phyloP scores from a whole-genome alignment of 768 basidiomycete genomes.

The Lactifluus volemus region DNA sequence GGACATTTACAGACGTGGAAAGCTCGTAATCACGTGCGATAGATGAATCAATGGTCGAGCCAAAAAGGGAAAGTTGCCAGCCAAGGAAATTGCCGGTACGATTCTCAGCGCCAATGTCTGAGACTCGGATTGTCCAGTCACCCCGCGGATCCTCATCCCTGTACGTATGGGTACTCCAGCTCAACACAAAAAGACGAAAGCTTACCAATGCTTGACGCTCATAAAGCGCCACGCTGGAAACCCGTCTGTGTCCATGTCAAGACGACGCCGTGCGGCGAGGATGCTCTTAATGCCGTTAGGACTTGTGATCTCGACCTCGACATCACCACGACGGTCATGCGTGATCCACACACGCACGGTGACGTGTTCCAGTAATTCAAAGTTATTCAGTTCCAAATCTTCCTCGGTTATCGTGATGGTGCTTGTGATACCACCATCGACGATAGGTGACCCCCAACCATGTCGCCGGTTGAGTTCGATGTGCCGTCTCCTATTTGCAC shows the following conservation, averaged over 20 bases:
- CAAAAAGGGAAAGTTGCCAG: conserved; percentile 93
- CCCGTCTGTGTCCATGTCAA: conserved; percentile 58
- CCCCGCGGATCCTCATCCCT: conserved; percentile 94
- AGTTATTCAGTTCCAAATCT: conserved; percentile 62
- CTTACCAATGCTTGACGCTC: conserved; percentile 95
- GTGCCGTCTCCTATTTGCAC: conserved; percentile 56
- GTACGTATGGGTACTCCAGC: conserved; percentile 10
- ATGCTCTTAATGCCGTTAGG: conserved; percentile 83
- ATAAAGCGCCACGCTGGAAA: conserved; percentile 98
- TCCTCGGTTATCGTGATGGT: conserved; percentile 57
- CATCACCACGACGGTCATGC: conserved; percentile 82
- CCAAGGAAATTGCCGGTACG: conserved; percentile 66
- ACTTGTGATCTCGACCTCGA: conserved; percentile 83
- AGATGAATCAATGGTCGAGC: conserved; percentile 66
- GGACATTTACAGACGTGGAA: conserved; percentile 43
- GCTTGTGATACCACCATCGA: conserved; percentile 53
- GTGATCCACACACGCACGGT: conserved; percentile 89
- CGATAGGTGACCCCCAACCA: conserved; percentile 62
- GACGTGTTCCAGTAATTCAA: conserved; percentile 86
- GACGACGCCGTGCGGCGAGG: conserved; percentile 59
- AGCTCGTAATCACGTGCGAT: conserved; percentile 56
- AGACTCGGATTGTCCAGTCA: conserved; percentile 82
- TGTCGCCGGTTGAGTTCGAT: conserved; percentile 44
- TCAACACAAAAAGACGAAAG: not conserved
- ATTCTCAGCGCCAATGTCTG: conserved; percentile 58